Base-by-base conservation (phyloP, 306 rosid genomes). In the Potentilla sterilis region DNA sequence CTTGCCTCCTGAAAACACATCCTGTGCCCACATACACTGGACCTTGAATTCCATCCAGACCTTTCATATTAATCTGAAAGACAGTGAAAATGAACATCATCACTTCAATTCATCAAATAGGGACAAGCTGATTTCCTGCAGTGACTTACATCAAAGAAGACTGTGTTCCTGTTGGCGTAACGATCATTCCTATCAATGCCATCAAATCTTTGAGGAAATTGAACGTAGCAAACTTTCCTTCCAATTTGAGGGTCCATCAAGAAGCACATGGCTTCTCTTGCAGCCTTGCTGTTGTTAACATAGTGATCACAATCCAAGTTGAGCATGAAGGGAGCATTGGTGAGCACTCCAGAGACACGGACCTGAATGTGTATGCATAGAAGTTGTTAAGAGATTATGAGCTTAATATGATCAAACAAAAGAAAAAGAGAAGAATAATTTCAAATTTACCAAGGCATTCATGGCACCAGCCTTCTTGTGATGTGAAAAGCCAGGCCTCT, bases 391-490 rank as follows among this genome's bases (percentile, higher is more conserved):
- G 35, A 18, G 49, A 54, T 49, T 19, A 9, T 16, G 47, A n/a
- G 40, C 13, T 43, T 37, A 35, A 69, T 40, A 44, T 40, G 18
- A 44, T 77, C 24, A 75, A 75, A 54, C 74, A 70, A 62, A 79
- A 77, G 47, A 48, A 35, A 71, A 51, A 69, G 59, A 70, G 11
- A 32, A 75, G 80, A 28, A 73, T 11, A 58, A 69, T 67, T 41
- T 57, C 28, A 72, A 76, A 41, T 12, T 75, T 89, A 95, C 98
- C 90, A 93, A 81, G 79, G 97, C 85, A 84, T 93, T 93, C 98
- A 93, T 93, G 77, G 98, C 98, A 69, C 98, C 98, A 1, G 97
- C 98, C 83, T 93, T 93, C 91, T 93, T 93, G 88, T 93, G 98
- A 86, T 93, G 98, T 46, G 83, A 86, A 72, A 91, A 93, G 49